Evolutionary conservation across 768 basidiomycete genomes (phyloP).

Genomic region (Termitomyces sp.): DNA sequence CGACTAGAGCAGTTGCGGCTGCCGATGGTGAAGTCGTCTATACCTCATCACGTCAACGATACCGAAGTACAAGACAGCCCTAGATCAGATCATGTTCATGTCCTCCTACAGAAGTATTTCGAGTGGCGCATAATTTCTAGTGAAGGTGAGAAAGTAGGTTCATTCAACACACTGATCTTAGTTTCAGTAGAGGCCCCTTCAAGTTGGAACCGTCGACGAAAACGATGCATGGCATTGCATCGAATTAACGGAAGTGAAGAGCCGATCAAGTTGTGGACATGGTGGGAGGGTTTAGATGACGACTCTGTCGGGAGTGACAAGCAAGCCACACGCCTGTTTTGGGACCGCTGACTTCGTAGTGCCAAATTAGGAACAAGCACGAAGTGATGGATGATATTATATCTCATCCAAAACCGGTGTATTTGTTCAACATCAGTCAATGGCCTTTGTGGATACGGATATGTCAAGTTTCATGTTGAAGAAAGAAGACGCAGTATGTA

Average conservation of each 20-base stretch:
- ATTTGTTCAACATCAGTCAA: background rate
- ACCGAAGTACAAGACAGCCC: background rate
- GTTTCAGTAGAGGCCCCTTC: background rate
- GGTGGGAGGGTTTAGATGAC: conserved; percentile 9
- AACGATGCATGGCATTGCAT: conserved; percentile 7
- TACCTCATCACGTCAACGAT: conserved; percentile 6
- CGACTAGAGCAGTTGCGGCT: conserved; percentile 45
- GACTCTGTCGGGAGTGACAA: background rate
- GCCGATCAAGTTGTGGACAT: conserved; percentile 6
- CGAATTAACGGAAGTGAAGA: background rate
- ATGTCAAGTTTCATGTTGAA: background rate
- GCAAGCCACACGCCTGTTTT: conserved; percentile 5
- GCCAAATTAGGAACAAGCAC: too few species aligned
- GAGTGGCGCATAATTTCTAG: conserved; percentile 45
- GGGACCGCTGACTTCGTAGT: background rate
- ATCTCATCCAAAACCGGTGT: background rate
- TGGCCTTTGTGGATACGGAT: background rate
- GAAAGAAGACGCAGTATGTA: too few species aligned
- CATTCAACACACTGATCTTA: background rate
- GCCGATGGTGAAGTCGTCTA: conserved; percentile 37
- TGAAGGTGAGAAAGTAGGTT: conserved; percentile 27
- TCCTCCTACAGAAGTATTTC: conserved; percentile 50
- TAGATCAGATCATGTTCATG: conserved; percentile 31
- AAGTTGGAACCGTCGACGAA: background rate
- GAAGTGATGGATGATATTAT: background rate